Evolutionary conservation across 352 stramenopile genomes (phyloP), one percentile per base, ranked within the genome.

Genomic region (Plasmopara muralis): DNA sequence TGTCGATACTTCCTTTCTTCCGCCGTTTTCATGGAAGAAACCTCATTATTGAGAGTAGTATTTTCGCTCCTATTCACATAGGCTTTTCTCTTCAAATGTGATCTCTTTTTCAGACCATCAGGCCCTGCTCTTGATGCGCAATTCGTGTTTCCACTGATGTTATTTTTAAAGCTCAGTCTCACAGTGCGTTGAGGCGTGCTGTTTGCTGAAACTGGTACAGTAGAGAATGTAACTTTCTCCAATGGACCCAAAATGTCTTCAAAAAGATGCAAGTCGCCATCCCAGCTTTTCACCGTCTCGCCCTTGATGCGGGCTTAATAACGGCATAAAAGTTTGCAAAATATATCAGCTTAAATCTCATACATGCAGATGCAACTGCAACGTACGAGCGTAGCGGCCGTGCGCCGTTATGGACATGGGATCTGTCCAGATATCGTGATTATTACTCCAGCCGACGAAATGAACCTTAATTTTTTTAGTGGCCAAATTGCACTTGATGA

Each of bases 381-480:
- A 83, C 75, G 50, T 60, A 86, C 75, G 66, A 39, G 71, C 61
- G 20, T 72, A 80, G 47, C 55, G 62, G 25, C 77, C 73, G 53
- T 90, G 77, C 0, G 63, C 57, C 5, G 70, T 72, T 50, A 90
- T 75, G 10, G 70, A 85, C 50, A 87, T 74, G 41, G 60, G 52
- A 47, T 90, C 80, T 25, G 77, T 90, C 80, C 80, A 90, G 47
- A 88, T 69, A 47, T 90, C 75, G 55, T 77, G 79, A 16, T 60
- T 70, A 47, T 82, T 72, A 40, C 57, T 72, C 63, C 71, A 91
- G 20, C 80, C 77, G 28, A 85, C 66, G 44, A 91, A 91, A 38
- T 83, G 74, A 47, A 91, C 77, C 47, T 74, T 74, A 51, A 91
- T 73, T 48, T 81, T 81, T 46, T 84, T 62, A 44, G 74, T 75